Evolutionary conservation across 805 yeast species (phyloP).

Genomic region (Candida pini): DNA sequence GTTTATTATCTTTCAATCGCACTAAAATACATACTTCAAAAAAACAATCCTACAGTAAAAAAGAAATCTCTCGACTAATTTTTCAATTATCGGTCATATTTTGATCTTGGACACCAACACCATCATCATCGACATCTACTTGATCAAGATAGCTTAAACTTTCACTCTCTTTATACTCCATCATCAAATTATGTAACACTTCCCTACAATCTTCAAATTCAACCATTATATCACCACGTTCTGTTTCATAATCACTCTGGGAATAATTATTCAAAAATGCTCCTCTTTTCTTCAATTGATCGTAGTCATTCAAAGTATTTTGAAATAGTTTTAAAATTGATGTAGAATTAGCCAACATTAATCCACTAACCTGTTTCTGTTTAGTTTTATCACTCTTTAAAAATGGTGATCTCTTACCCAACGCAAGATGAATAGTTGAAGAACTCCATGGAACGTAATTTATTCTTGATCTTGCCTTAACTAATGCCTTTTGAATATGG

Average conservation of each 20-base stretch:
- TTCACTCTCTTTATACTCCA: slow-evolving; percentile 42
- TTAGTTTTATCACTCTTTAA: slow-evolving; percentile 26
- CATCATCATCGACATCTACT: slow-evolving; percentile 29
- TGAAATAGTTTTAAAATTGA: slow-evolving; percentile 62
- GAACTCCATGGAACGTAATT: slow-evolving; percentile 85
- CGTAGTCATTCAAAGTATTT: slow-evolving; percentile 70
- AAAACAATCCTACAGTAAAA: no score
- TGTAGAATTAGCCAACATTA: slow-evolving; percentile 80
- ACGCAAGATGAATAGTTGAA: slow-evolving; percentile 69
- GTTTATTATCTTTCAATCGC: no score
- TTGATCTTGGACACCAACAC: not conserved
- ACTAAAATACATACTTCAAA: no score
- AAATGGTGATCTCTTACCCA: slow-evolving; percentile 69
- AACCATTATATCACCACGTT: slow-evolving; percentile 40
- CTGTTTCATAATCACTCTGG: slow-evolving; percentile 38
- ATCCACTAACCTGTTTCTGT: slow-evolving; percentile 58
- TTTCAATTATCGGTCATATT: not conserved
- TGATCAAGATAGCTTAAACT: slow-evolving; percentile 42
- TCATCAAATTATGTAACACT: slow-evolving; percentile 37
- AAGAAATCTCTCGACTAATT: no score
- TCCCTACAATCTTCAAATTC: slow-evolving; percentile 45
- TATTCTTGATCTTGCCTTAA: slow-evolving; percentile 60
- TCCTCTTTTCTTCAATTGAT: slow-evolving; percentile 66
- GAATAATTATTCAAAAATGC: slow-evolving; percentile 82
- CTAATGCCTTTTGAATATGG: slow-evolving; percentile 65